These are phyloP conservation scores for Acorus calamus DNA, from an alignment of 106 monocot genomes.

Conservation along the genomic window DNA sequence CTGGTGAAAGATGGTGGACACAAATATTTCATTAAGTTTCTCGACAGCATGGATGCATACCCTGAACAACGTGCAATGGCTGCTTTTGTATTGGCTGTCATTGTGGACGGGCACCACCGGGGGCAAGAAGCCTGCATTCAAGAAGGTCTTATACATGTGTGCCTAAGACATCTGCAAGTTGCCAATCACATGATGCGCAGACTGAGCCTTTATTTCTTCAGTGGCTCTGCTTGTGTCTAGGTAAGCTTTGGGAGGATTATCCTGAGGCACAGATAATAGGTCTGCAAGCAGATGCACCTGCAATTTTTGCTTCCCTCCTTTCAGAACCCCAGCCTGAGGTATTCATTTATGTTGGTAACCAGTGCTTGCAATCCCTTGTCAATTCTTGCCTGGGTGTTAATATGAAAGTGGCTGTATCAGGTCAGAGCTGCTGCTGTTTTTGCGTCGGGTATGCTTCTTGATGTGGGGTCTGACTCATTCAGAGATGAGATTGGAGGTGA, in stretches of 20 bases:
- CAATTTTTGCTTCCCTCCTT: constrained; percentile 44
- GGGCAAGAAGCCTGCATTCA: constrained; percentile 87
- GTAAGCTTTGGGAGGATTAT: constrained; percentile 92
- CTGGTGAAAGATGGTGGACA: constrained; percentile 98
- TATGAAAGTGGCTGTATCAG: constrained; percentile 21
- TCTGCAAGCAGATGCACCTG: constrained; percentile 60
- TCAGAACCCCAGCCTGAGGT: constrained; percentile 93
- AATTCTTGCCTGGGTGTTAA: neutral
- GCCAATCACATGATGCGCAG: constrained; percentile 49
- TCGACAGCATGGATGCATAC: constrained; percentile 81
- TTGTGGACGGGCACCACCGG: constrained; percentile 74
- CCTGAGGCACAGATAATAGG: constrained; percentile 76
- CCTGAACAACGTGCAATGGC: constrained; percentile 97
- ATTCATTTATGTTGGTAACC: neutral
- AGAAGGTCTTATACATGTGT: constrained; percentile 65
- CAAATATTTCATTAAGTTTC: constrained; percentile 88
- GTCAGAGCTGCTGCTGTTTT: constrained; percentile 95
- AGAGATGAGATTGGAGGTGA: constrained; percentile 47
- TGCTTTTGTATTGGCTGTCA: constrained; percentile 94
- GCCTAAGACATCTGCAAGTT: constrained; percentile 71
- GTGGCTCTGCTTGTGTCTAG: constrained; percentile 92
- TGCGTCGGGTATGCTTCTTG: constrained; percentile 76
- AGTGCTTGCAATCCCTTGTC: no score
- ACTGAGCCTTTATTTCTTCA: constrained; percentile 88
- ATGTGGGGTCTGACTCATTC: constrained; percentile 44